These are phyloP conservation scores for Colletotrichum karsti DNA, from an alignment of 2,329 filamentous ascomycete species.

Conservation along the genomic window DNA sequence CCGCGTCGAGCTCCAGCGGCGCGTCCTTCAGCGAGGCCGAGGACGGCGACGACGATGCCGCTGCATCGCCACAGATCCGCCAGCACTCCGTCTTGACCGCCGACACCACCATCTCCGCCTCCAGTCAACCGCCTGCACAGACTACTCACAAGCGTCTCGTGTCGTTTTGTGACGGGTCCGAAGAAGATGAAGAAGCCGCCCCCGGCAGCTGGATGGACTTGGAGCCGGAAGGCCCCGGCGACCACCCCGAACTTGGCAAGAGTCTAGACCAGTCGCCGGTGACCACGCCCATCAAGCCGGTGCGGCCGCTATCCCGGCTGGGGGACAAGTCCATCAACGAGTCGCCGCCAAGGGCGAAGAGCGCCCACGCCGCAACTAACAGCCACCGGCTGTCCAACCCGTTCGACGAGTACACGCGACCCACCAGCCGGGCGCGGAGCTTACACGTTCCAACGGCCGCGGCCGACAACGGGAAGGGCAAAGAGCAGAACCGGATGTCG, in stretches of 20 bases:
- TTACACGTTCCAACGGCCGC: slow-evolving; percentile 8
- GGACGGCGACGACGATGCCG: slow-evolving; percentile 19
- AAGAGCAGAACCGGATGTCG: slow-evolving; percentile 8
- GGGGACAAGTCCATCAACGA: slow-evolving; percentile 25
- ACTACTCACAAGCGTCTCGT: slow-evolving; percentile 26
- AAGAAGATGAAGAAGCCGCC: neutral
- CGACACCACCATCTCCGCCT: slow-evolving; percentile 49
- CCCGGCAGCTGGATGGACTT: slow-evolving; percentile 31
- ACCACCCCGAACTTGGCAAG: slow-evolving; percentile 26
- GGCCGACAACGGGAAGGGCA: neutral
- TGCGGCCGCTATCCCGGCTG: slow-evolving; percentile 23
- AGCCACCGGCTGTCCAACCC: slow-evolving; percentile 17
- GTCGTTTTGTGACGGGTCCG: slow-evolving; percentile 11
- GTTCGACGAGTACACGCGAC: slow-evolving; percentile 25
- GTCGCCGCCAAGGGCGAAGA: slow-evolving; percentile 21
- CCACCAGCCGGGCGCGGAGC: slow-evolving; percentile 26
- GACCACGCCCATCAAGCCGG: slow-evolving; percentile 21
- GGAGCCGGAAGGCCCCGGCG: slow-evolving; percentile 27
- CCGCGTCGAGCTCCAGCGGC: slow-evolving; percentile 41
- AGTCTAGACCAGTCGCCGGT: slow-evolving; percentile 22
- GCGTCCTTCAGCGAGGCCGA: slow-evolving; percentile 46
- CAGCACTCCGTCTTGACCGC: slow-evolving; percentile 49
- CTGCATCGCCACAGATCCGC: slow-evolving; percentile 19
- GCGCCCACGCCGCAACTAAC: slow-evolving; percentile 23
- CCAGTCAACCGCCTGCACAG: slow-evolving; percentile 32